Evolutionary conservation across 371 early-diverging fungal genomes (phyloP).

Genomic region (Mortierella sp.): DNA sequence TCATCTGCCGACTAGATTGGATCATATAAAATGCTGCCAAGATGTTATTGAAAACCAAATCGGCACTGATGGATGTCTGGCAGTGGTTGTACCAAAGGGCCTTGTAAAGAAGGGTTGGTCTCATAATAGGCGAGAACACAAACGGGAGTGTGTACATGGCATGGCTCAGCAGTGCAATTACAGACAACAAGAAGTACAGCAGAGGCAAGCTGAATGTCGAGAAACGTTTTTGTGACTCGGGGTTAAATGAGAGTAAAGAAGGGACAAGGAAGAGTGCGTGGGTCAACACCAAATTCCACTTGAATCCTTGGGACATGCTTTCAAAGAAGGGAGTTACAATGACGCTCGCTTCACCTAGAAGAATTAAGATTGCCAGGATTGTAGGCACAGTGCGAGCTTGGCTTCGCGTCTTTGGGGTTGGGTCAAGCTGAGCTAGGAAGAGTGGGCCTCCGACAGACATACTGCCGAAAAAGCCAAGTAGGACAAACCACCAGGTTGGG

Average conservation of each 20-base stretch:
- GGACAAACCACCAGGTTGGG: conserved; percentile 56
- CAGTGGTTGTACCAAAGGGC: conserved; percentile 54
- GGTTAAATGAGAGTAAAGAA: conserved; percentile 37
- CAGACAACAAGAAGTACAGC: conserved; percentile 36
- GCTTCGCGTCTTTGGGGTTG: conserved; percentile 17
- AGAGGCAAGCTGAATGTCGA: conserved; percentile 29
- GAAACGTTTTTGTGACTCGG: conserved; percentile 31
- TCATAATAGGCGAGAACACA: conserved; percentile 42
- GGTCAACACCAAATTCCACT: conserved; percentile 39
- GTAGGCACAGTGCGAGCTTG: conserved; percentile 45
- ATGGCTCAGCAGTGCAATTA: conserved; percentile 44
- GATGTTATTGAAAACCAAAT: conserved; percentile 50
- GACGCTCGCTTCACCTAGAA: conserved; percentile 43
- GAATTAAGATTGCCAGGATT: conserved; percentile 34
- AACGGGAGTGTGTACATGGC: conserved; percentile 42
- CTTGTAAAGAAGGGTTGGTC: conserved; percentile 24
- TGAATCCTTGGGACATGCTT: conserved; percentile 32
- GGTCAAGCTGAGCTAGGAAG: conserved; percentile 49
- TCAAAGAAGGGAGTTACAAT: conserved; percentile 40
- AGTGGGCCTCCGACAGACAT: conserved; percentile 58
- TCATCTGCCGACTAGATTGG: conserved; percentile 36
- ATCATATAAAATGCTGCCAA: conserved; percentile 45
- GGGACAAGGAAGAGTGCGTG: conserved; percentile 50
- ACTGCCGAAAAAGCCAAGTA: conserved; percentile 54
- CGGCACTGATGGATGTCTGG: conserved; percentile 56